Base-by-base conservation (phyloP, 2,329 filamentous ascomycete genomes). In the Aspergillus fructus region DNA sequence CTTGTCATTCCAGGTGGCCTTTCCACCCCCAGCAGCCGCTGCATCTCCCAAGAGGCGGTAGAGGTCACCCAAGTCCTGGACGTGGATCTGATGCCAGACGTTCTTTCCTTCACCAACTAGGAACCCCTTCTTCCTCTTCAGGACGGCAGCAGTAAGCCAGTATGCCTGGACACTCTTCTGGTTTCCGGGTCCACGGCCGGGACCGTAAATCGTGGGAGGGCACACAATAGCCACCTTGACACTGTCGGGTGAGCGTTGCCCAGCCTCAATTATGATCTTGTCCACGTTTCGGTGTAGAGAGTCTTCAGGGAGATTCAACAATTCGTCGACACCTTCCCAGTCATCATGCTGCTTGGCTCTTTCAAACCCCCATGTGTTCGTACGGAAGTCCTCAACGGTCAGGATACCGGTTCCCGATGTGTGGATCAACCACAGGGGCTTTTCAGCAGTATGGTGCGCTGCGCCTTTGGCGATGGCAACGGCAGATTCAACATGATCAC, bases 271-370 rank as follows among this genome's bases (percentile, higher is more conserved):
- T 42, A 77, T 71, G 53, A 76, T 72, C 59, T 74, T 73, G 56
- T 78, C 74, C 5, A 76, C 74, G 27, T 74, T 68, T 21, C 74
- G 72, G 61, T 77, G 76, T 9, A 73, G 63, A 5, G 76, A 74
- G 52, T 74, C 68, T 41, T 72, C 70, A 2, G 77, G 78, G 5
- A 78, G 68, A 37, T 72, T 74, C 15, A 71, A 62, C 3, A 79
- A 66, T 58, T 79, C 76, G 33, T 66, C 64, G 11, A 79, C 69
- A 5, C 72, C 74, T 17, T 78, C 76, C 72, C 76, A 76, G 64
- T 81, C 78, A 54, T 80, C 72, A 64, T 74, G 79, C 48, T 78
- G 68, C 60, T 80, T 79, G 9, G 69, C 62, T 5, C 77, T 73
- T 45, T 73, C 66, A 39, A 76, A 70, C 5, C 78, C 78, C 50